These are phyloP conservation scores for Parafenestella ontariensis DNA, from an alignment of 2,329 filamentous ascomycete genomes.

Conservation along the genomic window DNA sequence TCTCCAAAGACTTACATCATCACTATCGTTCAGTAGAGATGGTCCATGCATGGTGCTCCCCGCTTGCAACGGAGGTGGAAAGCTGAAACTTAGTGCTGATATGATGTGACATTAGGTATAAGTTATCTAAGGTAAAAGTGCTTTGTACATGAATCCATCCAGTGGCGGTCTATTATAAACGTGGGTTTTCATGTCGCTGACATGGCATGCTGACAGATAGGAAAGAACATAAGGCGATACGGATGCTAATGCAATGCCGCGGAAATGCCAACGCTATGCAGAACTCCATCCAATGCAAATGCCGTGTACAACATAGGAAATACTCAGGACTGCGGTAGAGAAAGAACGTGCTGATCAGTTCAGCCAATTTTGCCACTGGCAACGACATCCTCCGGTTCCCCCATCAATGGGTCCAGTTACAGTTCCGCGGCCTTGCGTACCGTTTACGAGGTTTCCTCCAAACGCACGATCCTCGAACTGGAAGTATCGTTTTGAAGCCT, in stretches of 20 bases:
- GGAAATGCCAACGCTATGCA: conserved; percentile 24
- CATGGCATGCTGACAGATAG: conserved; percentile 2
- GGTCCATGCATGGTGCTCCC: no score
- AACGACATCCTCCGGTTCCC: conserved; percentile 66
- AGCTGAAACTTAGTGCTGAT: neutral
- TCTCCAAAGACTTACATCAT: no score
- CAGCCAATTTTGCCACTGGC: conserved; percentile 65
- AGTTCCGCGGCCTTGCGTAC: conserved; percentile 53
- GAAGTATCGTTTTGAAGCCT: conserved; percentile 52
- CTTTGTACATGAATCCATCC: conserved; percentile 8
- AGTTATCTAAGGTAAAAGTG: neutral
- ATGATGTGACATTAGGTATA: conserved; percentile 5
- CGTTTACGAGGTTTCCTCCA: conserved; percentile 60
- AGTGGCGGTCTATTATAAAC: conserved; percentile 9
- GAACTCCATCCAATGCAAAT: conserved; percentile 20
- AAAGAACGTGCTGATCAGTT: conserved; percentile 1
- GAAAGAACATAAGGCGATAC: neutral
- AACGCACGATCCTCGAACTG: conserved; percentile 61
- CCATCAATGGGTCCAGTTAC: conserved; percentile 62
- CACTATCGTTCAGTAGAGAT: no score
- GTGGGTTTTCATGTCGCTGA: conserved; percentile 8
- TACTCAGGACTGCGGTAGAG: neutral
- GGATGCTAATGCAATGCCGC: conserved; percentile 6
- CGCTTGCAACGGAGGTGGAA: neutral
- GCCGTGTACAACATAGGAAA: conserved; percentile 13